A percentile compares a stretch with the other conserved stretches of the same genome.
These are phyloP conservation scores for Penicillium atrosanguineum DNA, from an alignment of 495 filamentous ascomycete species.

Conservation along the genomic window DNA sequence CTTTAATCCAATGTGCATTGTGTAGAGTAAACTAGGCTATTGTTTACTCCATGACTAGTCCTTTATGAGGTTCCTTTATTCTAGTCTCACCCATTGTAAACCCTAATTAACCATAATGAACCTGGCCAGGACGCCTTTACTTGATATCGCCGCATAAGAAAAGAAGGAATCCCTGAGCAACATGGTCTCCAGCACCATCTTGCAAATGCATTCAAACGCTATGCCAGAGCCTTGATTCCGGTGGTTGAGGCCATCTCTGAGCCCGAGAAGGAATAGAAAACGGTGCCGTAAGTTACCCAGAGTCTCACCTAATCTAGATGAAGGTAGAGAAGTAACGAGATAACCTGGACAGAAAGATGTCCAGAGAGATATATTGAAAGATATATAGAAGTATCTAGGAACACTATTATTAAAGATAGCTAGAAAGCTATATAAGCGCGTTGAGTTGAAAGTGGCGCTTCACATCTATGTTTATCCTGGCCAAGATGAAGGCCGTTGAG, in stretches of 20 bases:
- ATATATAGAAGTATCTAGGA: no score
- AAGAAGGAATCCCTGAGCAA: neutral
- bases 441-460: no score
- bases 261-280: neutral
- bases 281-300: neutral
- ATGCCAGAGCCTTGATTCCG: neutral
- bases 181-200: neutral
- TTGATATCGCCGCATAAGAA: neutral
- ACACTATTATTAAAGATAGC: no score
- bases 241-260: neutral
- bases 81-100: no score
- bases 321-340: no score
- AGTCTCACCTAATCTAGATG: neutral
- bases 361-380: no score
- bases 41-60: neutral
- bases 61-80: neutral
- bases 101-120: no score
- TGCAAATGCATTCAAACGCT: neutral
- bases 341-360: no score
- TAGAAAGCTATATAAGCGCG: no score
- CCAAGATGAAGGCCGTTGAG: no score
- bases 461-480: no score
- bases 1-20: conserved; percentile 8
- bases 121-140: neutral
- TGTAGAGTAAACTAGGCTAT: conserved; percentile 1